Evolutionary conservation across 2,329 filamentous ascomycete genomes (phyloP), one percentile per base, ranked within the genome.

Genomic region (Alternaria ventricosa): DNA sequence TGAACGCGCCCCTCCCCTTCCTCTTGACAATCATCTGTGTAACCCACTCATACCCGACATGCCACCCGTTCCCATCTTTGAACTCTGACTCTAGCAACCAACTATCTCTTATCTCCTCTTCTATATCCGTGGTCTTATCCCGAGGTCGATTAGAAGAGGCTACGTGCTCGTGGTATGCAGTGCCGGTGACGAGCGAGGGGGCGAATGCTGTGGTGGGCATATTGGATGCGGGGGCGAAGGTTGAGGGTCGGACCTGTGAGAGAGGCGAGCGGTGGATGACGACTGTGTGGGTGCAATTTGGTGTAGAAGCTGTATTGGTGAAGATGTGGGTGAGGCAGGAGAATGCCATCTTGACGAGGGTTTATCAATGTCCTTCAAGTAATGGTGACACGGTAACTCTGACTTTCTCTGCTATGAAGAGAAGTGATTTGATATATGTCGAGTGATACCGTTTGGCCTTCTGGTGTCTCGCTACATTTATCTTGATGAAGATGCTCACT

Each of bases 361-460:
- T 45, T 22, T 22, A 2, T 36, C 15, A 5, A 20, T 7, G 28
- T n/a, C 3, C n/a, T 51, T 23, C 0, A 9, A 7, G 27, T 23
- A 1, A 11, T 3, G 4, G 6, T n/a, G 5, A 6, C 2, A 13
- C 6, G 11, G 9, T 5, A 22, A 7, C 0, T 1, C 22, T 2
- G 6, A 5, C 8, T 23, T 51, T 23, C 6, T n/a, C 7, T 27
- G 11, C 4, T 15, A 5, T 36, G 2, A 33, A n/a, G n/a, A 30
- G 12, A n/a, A 50, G 9, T 11, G 7, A 36, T 15, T 15, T 2
- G 7, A 30, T 30, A 27, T 33, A 10, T 22, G 18, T 11, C 3
- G 2, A 51, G 3, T 23, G 8, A n/a, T 23, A 22, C 10, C 3
- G 27, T 12, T 4, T 33, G 6, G 11, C 2, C 15, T 50, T 7